A percentile compares a stretch with the other conserved stretches of the same genome.
phyloP scores from a whole-genome alignment of 23 red algal species.

The Pyropia yezoensis region DNA sequence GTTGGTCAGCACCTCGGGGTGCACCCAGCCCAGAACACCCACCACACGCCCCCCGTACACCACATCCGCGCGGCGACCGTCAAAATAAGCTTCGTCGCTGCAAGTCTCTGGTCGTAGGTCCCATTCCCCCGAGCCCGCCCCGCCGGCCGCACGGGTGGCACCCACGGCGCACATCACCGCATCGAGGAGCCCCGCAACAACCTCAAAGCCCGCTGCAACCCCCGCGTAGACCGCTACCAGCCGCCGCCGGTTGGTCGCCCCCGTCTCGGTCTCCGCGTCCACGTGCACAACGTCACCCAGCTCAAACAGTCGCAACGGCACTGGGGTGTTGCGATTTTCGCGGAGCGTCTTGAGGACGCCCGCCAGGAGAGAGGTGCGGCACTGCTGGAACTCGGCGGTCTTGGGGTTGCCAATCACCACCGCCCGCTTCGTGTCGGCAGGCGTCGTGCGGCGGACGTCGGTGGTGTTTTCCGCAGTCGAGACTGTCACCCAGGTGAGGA shows the following conservation, averaged over 20 bases:
- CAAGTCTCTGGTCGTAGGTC: conserved; percentile 35
- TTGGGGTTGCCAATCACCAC: conserved; percentile 92
- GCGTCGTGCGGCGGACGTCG: conserved; percentile 35
- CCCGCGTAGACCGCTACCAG: conserved; percentile 72
- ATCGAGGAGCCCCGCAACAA: conserved; percentile 82
- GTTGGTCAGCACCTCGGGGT: conserved; percentile 87
- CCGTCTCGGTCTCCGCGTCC: conserved; percentile 35
- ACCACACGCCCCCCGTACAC: conserved; percentile 31
- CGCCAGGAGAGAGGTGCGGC: conserved; percentile 60
- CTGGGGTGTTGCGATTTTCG: conserved; percentile 78
- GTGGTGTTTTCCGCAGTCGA: conserved; percentile 82
- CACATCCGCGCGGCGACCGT: conserved; percentile 68
- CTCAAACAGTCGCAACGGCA: conserved; percentile 91
- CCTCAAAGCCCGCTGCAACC: conserved; percentile 77
- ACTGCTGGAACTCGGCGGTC: conserved; percentile 92
- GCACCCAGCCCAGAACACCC: conserved; percentile 86
- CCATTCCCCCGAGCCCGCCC: conserved; percentile 12
- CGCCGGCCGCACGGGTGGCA: conserved; percentile 5
- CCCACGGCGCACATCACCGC: conserved; percentile 58
- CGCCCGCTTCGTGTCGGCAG: conserved; percentile 32
- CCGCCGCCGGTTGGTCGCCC: conserved; percentile 67
- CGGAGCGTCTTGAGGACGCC: conserved; percentile 95
- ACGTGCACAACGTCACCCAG: conserved; percentile 78
- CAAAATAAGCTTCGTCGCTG: conserved; percentile 74
- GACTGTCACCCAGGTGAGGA: conserved; percentile 98